Conservation (phyloP, 1,284 basidiomycete genomes). For the Austroboletus novae-zelandiae region DNA sequence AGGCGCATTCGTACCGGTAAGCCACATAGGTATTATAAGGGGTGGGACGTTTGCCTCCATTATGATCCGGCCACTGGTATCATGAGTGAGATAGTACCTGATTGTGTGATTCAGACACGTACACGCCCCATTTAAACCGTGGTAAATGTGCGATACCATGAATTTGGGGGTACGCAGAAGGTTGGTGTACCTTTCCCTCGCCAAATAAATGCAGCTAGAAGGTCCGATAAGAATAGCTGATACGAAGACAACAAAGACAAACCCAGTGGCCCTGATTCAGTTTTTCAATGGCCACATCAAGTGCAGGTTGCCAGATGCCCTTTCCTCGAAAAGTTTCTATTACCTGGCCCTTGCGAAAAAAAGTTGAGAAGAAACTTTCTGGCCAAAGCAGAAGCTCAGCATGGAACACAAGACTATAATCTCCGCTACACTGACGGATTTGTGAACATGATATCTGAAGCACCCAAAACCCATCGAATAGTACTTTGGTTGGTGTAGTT, state of each 20-base stretch:
- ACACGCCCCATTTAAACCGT: slow-evolving; percentile 97
- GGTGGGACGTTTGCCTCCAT: slow-evolving; percentile 77
- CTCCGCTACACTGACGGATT: slow-evolving; percentile 61
- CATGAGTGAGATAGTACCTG: background rate
- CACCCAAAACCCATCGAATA: slow-evolving; percentile 85
- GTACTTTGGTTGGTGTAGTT: slow-evolving; percentile 60
- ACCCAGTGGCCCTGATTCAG: slow-evolving; percentile 88
- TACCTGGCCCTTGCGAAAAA: slow-evolving; percentile 91
- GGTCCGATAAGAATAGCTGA: slow-evolving; percentile 6
- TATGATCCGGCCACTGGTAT: slow-evolving; percentile 71
- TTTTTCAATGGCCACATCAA: slow-evolving; percentile 79
- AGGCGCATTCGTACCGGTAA: slow-evolving; percentile 57
- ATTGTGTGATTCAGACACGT: slow-evolving; percentile 37
- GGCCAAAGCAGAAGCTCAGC: slow-evolving; percentile 22
- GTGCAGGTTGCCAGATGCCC: slow-evolving; percentile 87
- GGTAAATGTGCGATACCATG: slow-evolving; percentile 50
- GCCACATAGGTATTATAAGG: slow-evolving; percentile 92
- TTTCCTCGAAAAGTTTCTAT: slow-evolving; percentile 89
- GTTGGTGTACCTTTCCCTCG: slow-evolving; percentile 90
- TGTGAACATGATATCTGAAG: slow-evolving; percentile 95
- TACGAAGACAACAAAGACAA: slow-evolving; percentile 6
- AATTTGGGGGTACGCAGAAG: slow-evolving; percentile 48
- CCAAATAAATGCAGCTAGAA: slow-evolving; percentile 88
- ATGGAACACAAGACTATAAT: slow-evolving; percentile 1
- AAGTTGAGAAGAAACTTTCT: slow-evolving; percentile 72